Evolutionary conservation across 2,329 filamentous ascomycete species (phyloP), one percentile per base, ranked within the genome.

Genomic region (Ceratocystis albifundus): DNA sequence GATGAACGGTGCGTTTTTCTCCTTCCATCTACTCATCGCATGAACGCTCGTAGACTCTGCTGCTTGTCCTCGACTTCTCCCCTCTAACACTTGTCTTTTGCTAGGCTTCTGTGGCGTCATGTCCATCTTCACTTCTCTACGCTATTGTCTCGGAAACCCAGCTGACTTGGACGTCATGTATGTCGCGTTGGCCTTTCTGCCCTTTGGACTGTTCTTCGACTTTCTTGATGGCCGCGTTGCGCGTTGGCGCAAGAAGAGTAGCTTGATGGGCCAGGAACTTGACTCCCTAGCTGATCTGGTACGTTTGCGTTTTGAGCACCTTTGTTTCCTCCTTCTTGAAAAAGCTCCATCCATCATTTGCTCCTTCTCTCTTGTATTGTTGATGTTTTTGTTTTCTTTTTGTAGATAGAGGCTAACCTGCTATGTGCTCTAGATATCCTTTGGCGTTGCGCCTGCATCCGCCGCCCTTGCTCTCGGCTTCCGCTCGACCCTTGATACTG

Each of bases 181-280:
- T 83, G 78, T 87, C 44, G 92, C 94, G 1, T 84, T 99, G 62
- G 84, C 80, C 3, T 90, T 96, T 76, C 88, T 97, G 76, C 93
- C 93, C 0, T 89, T 96, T 68, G 92, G 91, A 4, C 80, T 97
- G 12, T 96, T 97, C 80, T 97, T 97, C 76, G 94, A 99, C 76
- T 95, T 96, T 74, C 90, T 97, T 82, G 94, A 99, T 76, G 94
- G 94, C 74, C 94, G 92, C 74, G 92, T 99, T 66, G 94, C 94
- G 69, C 83, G 94, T 70, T 97, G 94, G 94, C 86, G 94, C 75
- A 88, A 90, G 78, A 99, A 96, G 86, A 94, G 90, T 72, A 95
- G 89, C 72, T 80, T 99, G 74, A 97, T 99, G 93, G 94, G 94
- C 12, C 93, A 96, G 76, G 94, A 99, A 77, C 80, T 99, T 66